phyloP scores from a whole-genome alignment of 495 filamentous ascomycete species.

The Collariella sp. region DNA sequence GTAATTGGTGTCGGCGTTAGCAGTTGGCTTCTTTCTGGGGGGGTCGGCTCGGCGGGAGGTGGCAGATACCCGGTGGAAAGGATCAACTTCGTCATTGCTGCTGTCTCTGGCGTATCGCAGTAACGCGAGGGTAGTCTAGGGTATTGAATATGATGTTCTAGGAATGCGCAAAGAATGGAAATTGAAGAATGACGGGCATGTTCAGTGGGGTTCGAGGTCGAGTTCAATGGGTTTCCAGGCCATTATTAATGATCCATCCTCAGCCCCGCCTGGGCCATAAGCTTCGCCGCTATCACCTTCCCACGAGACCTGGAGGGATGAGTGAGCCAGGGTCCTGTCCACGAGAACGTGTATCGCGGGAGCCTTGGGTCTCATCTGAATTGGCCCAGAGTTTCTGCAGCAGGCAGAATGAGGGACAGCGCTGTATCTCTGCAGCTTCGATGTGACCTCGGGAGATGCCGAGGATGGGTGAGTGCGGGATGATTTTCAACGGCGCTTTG shows the following conservation, averaged over 20 bases:
- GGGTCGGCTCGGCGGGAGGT: not conserved
- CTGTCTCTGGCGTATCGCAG: no score
- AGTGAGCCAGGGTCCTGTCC: not conserved
- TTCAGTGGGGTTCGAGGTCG: conserved; percentile 17
- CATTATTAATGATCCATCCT: conserved; percentile 30
- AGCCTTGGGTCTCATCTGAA: not conserved
- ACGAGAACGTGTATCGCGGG: conserved; percentile 1
- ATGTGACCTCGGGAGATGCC: not conserved
- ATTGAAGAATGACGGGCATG: not conserved
- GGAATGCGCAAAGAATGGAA: not conserved
- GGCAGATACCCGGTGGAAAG: conserved; percentile 70
- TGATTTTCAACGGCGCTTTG: not conserved
- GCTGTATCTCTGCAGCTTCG: not conserved
- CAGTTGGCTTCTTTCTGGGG: conserved; percentile 1
- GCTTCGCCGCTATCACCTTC: no score
- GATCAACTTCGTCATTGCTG: conserved; percentile 64
- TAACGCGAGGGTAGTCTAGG: no score
- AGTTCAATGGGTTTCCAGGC: conserved; percentile 5
- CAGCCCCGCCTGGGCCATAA: conserved; percentile 13
- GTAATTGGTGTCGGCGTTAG: conserved; percentile 20
- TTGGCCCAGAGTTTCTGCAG: not conserved
- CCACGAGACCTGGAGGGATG: not conserved
- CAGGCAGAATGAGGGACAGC: not conserved
- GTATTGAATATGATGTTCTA: not conserved
- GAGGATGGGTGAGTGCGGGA: not conserved